Conservation (phyloP, 306 rosid species). For the Abrus precatorius region DNA sequence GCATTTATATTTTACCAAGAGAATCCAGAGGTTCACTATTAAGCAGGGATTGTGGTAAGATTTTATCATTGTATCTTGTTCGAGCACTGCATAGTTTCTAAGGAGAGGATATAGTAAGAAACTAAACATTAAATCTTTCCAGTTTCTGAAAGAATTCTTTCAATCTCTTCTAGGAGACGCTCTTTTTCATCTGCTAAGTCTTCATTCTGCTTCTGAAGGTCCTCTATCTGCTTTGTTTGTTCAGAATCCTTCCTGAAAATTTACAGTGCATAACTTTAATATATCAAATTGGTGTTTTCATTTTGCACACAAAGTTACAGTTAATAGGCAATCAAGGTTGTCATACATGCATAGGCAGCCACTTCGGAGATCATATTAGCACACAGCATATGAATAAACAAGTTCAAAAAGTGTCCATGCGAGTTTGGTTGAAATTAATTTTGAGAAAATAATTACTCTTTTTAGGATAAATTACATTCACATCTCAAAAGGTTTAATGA, state of each 20-base stretch:
- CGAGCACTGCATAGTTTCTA: slow-evolving; percentile 26
- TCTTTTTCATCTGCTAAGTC: slow-evolving; percentile 83
- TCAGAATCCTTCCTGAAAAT: slow-evolving; percentile 95
- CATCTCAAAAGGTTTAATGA: too few species aligned
- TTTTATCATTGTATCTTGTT: slow-evolving; percentile 10
- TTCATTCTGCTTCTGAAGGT: slow-evolving; percentile 91
- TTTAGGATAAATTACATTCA: too few species aligned
- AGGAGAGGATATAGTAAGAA: slow-evolving; percentile 4
- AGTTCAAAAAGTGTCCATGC: too few species aligned
- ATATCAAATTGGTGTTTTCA: not conserved
- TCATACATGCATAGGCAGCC: slow-evolving; percentile 1
- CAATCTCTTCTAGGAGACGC: slow-evolving; percentile 86
- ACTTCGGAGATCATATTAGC: too few species aligned
- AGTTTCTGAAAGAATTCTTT: slow-evolving; percentile 71
- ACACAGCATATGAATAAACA: too few species aligned
- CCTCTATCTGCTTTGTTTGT: slow-evolving; percentile 96
- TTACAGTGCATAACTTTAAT: not conserved
- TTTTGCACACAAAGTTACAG: not conserved
- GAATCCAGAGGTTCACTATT: slow-evolving; percentile 35
- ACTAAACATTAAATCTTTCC: slow-evolving; percentile 58
- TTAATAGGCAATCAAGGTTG: not conserved
- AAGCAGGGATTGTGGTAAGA: not conserved
- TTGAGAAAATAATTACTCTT: too few species aligned
- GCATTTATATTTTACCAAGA: slow-evolving; percentile 33
- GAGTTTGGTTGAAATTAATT: too few species aligned